Percentiles rank a stretch among this genome's conserved stretches.
phyloP scores from a whole-genome alignment of 768 basidiomycete genomes.

The Hebeloma cylindrosporum region DNA sequence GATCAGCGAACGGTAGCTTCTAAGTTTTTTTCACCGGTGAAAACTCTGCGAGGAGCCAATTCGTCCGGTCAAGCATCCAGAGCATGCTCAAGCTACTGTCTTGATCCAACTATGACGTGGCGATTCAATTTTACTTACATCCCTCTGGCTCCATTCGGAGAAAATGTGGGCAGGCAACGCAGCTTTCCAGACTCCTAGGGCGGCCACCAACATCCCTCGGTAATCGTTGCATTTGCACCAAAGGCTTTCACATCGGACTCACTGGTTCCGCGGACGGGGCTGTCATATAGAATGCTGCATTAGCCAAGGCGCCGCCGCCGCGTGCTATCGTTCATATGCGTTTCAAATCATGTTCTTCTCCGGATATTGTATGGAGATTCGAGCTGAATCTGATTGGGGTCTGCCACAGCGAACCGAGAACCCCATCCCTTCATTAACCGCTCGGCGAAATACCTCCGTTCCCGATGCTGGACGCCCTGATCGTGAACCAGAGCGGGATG shows the following conservation, averaged over 20 bases:
- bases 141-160: too few relatives aligned
- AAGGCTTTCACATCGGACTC: slow-evolving; percentile 1
- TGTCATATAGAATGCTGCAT: slow-evolving; percentile 25
- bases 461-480: slow-evolving; percentile 6
- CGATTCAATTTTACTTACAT: too few relatives aligned
- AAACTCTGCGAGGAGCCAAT: not conserved
- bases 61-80: too few relatives aligned
- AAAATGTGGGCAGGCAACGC: too few relatives aligned
- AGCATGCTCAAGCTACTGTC: too few relatives aligned
- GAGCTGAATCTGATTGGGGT: slow-evolving; percentile 3
- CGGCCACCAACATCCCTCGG: too few relatives aligned
- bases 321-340: slow-evolving; percentile 15
- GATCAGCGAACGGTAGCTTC: slow-evolving; percentile 15
- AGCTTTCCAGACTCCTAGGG: too few relatives aligned
- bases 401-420: not conserved
- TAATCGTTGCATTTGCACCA: slow-evolving; percentile 5
- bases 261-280: slow-evolving; percentile 24
- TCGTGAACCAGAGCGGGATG: slow-evolving; percentile 9
- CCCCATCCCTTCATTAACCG: slow-evolving; percentile 10
- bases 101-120: too few relatives aligned
- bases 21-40: not conserved
- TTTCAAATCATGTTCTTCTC: not conserved
- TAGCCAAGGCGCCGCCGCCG: slow-evolving; percentile 22
- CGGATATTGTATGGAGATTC: not conserved
- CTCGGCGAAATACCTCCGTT: slow-evolving; percentile 9